These are phyloP conservation scores for Solanum pimpinellifolium DNA, from an alignment of 257 asterid species.

Conservation along the genomic window DNA sequence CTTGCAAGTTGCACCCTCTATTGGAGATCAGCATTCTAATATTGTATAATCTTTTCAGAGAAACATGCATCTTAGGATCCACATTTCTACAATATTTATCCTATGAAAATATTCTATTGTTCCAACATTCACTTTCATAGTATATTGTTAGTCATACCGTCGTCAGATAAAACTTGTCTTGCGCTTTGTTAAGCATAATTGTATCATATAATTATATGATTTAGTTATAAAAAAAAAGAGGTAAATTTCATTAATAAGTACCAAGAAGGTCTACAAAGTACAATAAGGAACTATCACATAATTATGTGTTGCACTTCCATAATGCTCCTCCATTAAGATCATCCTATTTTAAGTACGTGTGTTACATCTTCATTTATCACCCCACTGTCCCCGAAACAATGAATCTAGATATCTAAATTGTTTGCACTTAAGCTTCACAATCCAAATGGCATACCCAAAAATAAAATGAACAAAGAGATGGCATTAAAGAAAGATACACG, in stretches of 20 bases:
- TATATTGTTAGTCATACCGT: neutral
- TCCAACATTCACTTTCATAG: neutral
- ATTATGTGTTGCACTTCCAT: neutral
- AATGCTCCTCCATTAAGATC: neutral
- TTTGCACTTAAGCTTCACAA: neutral
- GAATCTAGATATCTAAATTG: neutral
- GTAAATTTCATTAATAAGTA: neutral
- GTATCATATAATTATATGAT: neutral
- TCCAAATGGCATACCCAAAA: neutral
- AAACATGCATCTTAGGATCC: neutral
- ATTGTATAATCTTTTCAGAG: neutral
- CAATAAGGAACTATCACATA: neutral
- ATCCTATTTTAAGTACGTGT: neutral
- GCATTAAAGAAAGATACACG: neutral
- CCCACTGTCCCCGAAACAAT: neutral
- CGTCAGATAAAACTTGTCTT: neutral
- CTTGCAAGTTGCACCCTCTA: neutral
- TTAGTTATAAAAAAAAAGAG: neutral
- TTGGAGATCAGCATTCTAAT: neutral
- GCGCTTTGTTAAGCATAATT: neutral
- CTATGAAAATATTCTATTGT: neutral
- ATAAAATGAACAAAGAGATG: neutral
- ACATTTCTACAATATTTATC: neutral
- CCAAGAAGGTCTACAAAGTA: neutral
- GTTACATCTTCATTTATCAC: neutral